These are phyloP conservation scores for Tetrahymena malaccensis DNA, from an alignment of 73 alveolate species.

Conservation along the genomic window DNA sequence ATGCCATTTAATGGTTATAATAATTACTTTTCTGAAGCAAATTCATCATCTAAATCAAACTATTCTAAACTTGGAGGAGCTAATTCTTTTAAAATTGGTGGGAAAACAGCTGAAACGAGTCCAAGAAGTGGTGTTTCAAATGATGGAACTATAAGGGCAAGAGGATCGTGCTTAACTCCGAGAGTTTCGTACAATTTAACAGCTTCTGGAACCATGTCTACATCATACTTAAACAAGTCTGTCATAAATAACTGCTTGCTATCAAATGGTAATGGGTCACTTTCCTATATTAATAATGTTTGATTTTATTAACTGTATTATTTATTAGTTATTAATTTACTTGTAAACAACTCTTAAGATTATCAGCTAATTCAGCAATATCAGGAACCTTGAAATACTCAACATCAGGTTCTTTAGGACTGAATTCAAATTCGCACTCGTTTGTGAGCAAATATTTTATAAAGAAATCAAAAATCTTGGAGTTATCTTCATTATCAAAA, in stretches of 20 bases:
- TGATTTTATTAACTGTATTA: not conserved
- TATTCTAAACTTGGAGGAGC: constrained; percentile 94
- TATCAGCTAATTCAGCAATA: constrained; percentile 88
- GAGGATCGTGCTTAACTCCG: constrained; percentile 83
- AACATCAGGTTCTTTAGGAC: constrained; percentile 51
- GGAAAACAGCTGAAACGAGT: constrained; percentile 90
- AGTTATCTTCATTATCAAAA: constrained; percentile 50
- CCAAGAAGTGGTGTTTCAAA: constrained; percentile 98
- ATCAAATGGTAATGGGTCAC: constrained; percentile 84
- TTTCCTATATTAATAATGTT: constrained; percentile 44
- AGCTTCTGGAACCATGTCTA: constrained; percentile 84
- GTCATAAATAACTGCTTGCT: constrained; percentile 74
- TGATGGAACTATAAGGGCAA: constrained; percentile 94
- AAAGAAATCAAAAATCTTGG: constrained; percentile 69
- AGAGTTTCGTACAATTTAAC: constrained; percentile 62
- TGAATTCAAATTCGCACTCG: constrained; percentile 59
- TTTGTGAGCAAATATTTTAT: constrained; percentile 69
- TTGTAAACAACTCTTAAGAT: constrained; percentile 76
- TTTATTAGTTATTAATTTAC: not conserved
- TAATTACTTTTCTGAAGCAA: constrained; percentile 86
- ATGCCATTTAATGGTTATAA: too few relatives aligned
- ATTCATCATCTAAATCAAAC: constrained; percentile 95
- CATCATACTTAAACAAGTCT: constrained; percentile 80
- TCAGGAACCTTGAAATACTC: constrained; percentile 95
- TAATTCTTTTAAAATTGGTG: constrained; percentile 93